Conservation (phyloP, 2,329 filamentous ascomycete species). For the Xylaria sp. region DNA sequence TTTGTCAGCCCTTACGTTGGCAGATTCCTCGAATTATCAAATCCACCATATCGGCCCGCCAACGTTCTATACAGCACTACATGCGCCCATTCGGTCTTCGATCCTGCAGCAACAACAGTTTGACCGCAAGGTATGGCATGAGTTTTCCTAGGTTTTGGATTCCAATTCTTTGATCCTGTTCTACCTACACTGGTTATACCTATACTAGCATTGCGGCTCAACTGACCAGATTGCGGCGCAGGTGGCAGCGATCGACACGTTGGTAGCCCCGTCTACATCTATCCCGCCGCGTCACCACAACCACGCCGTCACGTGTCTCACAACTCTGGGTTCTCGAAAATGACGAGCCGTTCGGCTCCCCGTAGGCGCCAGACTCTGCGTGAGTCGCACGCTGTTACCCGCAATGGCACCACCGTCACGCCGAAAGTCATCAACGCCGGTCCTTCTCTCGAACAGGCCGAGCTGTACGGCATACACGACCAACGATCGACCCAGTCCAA, state of each 20-base stretch:
- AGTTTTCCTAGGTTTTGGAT: background rate
- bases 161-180: background rate
- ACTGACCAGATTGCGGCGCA: slow-evolving; percentile 7
- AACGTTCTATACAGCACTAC: background rate
- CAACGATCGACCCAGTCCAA: slow-evolving; percentile 45
- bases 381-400: slow-evolving; percentile 39
- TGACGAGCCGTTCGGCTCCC: slow-evolving; percentile 39
- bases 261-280: background rate
- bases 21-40: background rate
- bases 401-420: slow-evolving; percentile 36
- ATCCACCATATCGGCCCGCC: background rate
- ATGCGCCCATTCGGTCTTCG: slow-evolving; percentile 8
- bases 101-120: background rate
- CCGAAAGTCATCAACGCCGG: slow-evolving; percentile 51
- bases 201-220: background rate
- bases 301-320: slow-evolving; percentile 21
- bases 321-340: slow-evolving; percentile 30
- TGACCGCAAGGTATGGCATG: slow-evolving; percentile 9
- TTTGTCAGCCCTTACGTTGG: background rate
- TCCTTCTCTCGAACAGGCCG: slow-evolving; percentile 49
- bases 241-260: slow-evolving; percentile 1
- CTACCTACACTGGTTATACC: background rate
- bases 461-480: slow-evolving; percentile 52
- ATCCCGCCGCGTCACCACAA: background rate
- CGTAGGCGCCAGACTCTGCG: slow-evolving; percentile 43